Evolutionary conservation across 768 basidiomycete genomes (phyloP).

Genomic region (Suillus tomentosus): DNA sequence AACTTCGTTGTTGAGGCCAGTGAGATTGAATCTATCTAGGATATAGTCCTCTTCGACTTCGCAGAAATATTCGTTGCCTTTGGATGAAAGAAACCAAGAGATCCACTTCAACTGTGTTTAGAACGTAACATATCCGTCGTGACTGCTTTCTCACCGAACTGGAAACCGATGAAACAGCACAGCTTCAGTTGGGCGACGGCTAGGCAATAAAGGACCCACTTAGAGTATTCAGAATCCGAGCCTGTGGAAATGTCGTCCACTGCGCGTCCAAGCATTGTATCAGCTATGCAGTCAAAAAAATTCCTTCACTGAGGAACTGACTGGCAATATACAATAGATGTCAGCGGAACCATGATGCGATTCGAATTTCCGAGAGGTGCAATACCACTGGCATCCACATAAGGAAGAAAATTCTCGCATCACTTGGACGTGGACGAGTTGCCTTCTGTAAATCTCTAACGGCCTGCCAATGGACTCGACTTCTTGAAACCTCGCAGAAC

Average conservation of each 20-base stretch:
- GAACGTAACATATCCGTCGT: constrained; percentile 16
- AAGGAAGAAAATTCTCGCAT: constrained; percentile 21
- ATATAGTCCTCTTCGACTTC: constrained; percentile 99
- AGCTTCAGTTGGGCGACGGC: constrained; percentile 5
- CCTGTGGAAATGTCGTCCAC: constrained; percentile 90
- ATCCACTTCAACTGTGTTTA: constrained; percentile 70
- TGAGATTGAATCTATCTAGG: constrained; percentile 96
- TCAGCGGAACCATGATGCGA: constrained; percentile 1
- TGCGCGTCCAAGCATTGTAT: constrained; percentile 42
- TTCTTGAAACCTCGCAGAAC: constrained; percentile 9
- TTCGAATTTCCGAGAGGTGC: constrained; percentile 16
- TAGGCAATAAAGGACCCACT: constrained; percentile 51
- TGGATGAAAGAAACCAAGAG: constrained; percentile 95
- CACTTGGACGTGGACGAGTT: background rate
- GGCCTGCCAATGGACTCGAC: background rate
- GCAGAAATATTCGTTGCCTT: constrained; percentile 99
- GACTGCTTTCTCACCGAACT: constrained; percentile 32
- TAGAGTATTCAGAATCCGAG: constrained; percentile 95
- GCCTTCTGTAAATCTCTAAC: background rate
- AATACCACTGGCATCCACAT: constrained; percentile 4
- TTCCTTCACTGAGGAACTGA: constrained; percentile 23
- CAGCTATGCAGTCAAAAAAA: constrained; percentile 21
- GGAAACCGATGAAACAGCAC: constrained; percentile 8
- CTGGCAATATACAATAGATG: constrained; percentile 21
- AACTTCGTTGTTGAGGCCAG: constrained; percentile 95